phyloP scores from a whole-genome alignment of 805 yeast genomes.

The Wickerhamiella shivajii region DNA sequence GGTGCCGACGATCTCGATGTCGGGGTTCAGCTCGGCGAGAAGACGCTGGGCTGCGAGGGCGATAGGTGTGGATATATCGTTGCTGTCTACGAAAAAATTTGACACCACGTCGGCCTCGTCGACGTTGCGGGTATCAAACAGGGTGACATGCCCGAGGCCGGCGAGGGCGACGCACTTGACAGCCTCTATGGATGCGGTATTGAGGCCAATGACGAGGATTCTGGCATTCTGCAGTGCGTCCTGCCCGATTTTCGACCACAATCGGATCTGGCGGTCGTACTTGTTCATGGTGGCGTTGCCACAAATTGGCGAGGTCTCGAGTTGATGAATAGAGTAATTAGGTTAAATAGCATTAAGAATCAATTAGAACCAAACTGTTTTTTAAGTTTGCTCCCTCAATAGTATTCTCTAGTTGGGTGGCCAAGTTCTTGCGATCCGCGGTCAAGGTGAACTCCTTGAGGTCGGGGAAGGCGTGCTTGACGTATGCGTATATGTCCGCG shows the following conservation, averaged over 20 bases:
- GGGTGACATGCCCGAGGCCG: slow-evolving; percentile 67
- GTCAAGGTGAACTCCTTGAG: slow-evolving; percentile 39
- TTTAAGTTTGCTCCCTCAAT: slow-evolving; percentile 64
- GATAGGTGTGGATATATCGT: slow-evolving; percentile 37
- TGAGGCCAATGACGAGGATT: slow-evolving; percentile 46
- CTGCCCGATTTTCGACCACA: slow-evolving; percentile 84
- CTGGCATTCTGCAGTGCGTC: slow-evolving; percentile 39
- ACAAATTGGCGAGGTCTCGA: background rate
- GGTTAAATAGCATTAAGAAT: no score
- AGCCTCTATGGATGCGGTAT: slow-evolving; percentile 40
- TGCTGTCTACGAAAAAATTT: slow-evolving; percentile 54
- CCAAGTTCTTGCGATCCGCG: slow-evolving; percentile 44
- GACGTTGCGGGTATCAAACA: slow-evolving; percentile 45
- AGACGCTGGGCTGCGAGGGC: slow-evolving; percentile 28
- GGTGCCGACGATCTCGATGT: slow-evolving; percentile 8
- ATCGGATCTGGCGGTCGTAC: slow-evolving; percentile 75
- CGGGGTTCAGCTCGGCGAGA: slow-evolving; percentile 42
- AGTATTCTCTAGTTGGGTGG: slow-evolving; percentile 37
- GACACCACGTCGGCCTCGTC: slow-evolving; percentile 49
- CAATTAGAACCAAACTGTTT: slow-evolving; percentile 69
- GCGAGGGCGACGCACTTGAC: slow-evolving; percentile 75
- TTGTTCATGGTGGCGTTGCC: slow-evolving; percentile 6
- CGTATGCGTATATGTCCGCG: slow-evolving; percentile 42
- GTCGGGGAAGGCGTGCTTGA: slow-evolving; percentile 42
- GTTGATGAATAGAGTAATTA: background rate